Conservation (phyloP, 139 green algal species). For the Picochlorum sp. region DNA sequence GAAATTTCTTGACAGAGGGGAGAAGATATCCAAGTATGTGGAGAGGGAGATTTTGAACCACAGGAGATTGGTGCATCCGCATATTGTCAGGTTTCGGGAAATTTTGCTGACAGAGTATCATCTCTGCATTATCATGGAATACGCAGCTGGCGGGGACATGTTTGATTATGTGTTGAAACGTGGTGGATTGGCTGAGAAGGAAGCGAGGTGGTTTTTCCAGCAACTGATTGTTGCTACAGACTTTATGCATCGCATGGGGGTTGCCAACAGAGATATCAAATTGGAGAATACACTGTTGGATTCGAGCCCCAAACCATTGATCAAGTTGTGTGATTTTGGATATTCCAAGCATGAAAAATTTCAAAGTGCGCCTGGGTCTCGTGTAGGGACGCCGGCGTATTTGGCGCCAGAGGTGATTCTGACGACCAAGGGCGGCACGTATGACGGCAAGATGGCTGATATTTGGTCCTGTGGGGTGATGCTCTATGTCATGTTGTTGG, state of each 20-base stretch:
- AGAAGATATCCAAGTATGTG: constrained; percentile 95
- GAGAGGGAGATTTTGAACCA: constrained; percentile 97
- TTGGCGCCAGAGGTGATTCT: constrained; percentile 93
- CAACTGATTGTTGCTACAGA: constrained; percentile 92
- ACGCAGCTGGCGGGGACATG: constrained; percentile 83
- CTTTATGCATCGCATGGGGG: constrained; percentile 88
- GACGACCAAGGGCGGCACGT: constrained; percentile 72
- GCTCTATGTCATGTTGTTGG: constrained; percentile 95
- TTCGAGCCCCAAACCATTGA: constrained; percentile 58
- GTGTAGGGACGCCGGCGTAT: constrained; percentile 96
- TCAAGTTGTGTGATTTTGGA: constrained; percentile 84
- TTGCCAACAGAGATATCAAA: constrained; percentile 89
- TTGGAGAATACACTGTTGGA: constrained; percentile 98
- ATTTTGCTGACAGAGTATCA: constrained; percentile 79
- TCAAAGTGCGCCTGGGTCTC: constrained; percentile 63
- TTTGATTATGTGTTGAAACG: constrained; percentile 91
- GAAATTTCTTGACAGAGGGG: constrained; percentile 74
- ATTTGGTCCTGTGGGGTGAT: constrained; percentile 97
- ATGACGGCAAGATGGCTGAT: constrained; percentile 88
- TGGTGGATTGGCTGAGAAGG: constrained; percentile 82
- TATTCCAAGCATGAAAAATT: constrained; percentile 72
- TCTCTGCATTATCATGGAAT: constrained; percentile 94
- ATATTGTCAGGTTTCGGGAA: constrained; percentile 94
- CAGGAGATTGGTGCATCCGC: constrained; percentile 83
- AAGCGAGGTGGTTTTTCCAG: constrained; percentile 98